These are phyloP conservation scores for Iris pallida DNA, from an alignment of 116 monocot genomes.

Conservation along the genomic window DNA sequence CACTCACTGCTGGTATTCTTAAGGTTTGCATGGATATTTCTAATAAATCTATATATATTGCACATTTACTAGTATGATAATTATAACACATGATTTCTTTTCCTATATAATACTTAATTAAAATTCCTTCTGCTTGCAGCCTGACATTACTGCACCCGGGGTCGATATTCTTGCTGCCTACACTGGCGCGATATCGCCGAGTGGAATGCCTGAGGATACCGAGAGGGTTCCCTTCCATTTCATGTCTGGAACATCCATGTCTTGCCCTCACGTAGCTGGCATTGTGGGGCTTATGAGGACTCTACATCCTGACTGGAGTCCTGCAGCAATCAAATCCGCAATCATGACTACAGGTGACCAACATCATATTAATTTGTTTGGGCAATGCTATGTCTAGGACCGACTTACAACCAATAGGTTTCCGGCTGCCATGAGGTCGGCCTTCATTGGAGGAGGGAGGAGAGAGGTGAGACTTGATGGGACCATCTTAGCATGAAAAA, in stretches of 20 bases:
- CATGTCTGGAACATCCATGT: conserved; percentile 32
- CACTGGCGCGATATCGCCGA: conserved; percentile 7
- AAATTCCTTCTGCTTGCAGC: too few species aligned
- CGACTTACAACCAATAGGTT: too few species aligned
- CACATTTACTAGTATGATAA: too few species aligned
- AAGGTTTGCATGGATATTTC: conserved; percentile 21
- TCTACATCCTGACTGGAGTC: conserved; percentile 26
- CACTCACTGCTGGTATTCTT: conserved; percentile 40
- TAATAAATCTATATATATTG: too few species aligned
- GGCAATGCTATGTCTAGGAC: too few species aligned
- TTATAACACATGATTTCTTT: neutral
- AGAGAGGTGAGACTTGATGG: too few species aligned
- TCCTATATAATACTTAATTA: too few species aligned
- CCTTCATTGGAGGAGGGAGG: too few species aligned
- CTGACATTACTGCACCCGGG: conserved; percentile 42
- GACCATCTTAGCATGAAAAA: too few species aligned
- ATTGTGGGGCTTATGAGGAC: conserved; percentile 28
- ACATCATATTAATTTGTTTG: too few species aligned
- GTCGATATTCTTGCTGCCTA: conserved; percentile 25
- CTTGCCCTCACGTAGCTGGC: conserved; percentile 33
- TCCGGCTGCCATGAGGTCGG: too few species aligned
- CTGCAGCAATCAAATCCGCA: conserved; percentile 31
- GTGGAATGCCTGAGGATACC: conserved; percentile 6
- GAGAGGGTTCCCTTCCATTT: conserved; percentile 12
- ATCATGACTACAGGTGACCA: conserved; percentile 46